Base-by-base conservation (phyloP, 306 rosid species). In the Acacia confusa region DNA sequence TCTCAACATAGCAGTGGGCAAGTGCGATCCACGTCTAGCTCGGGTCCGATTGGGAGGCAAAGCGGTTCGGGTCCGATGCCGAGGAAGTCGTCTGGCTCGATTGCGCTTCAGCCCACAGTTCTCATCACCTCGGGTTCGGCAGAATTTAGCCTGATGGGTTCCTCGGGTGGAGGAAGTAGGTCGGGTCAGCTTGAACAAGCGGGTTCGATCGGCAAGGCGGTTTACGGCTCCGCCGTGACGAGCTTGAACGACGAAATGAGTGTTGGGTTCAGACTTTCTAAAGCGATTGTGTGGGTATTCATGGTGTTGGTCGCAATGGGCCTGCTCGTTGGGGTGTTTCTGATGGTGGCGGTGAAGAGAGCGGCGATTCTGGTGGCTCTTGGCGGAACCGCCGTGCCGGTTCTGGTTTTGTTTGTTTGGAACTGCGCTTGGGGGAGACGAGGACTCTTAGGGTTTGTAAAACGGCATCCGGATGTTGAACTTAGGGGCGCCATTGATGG, bases 401-500 rank as follows among this genome's bases (percentile, higher is more conserved):
- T 86, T 38, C 75, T 86, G 85, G 75, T 75, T 68, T 85, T 87
- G 77, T 57, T 85, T 20, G 52, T 78, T 22, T 95, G 98, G 98
- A 95, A 93, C 82, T 87, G 84, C 74, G 76, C 74, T 61, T 95
- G 93, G 93, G 88, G 91, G 14, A 88, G 87, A 82, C 78, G 81
- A 78, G 96, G 94, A 82, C 79, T 95, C 84, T 75, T 93, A 76
- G 93, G 93, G 85, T 95, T 88, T 84, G 93, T 93, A 20, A 86
- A 82, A 75, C 88, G 96, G 81, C 88, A 87, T 52, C 98, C 98
- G 61, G 97, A 95, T 79, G 94, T 96, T 74, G 97, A 93, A 84
- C 93, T 95, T 52, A 92, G 99, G 81, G 97, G 98, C 52, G 98
- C 99, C 81, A 82, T 83, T 83, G 94, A 92, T 87, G 99, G 99